Evolutionary conservation across 371 early-diverging fungal species (phyloP), one percentile per base, ranked within the genome.

Genomic region (Apophysomyces ossiformis): DNA sequence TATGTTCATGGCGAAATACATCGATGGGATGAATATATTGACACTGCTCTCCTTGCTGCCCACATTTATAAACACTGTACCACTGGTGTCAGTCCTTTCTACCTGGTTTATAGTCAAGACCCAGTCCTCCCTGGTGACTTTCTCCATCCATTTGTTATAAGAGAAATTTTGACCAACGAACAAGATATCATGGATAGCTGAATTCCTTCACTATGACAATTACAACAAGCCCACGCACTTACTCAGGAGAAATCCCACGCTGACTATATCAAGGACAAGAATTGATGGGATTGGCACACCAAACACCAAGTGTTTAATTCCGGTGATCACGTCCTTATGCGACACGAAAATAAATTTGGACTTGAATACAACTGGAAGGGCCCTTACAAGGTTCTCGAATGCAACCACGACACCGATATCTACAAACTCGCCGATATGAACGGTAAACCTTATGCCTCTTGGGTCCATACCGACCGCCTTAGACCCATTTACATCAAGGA

Each of bases 61-160:
- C 63, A 61, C 2, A 58, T 65, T 16, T 60, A 66, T 13, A 65
- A 64, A n/a, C 69, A 66, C 61, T 38, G 57, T 8, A 61, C 50
- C 11, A 63, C 64, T 32, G 62, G 59, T 8, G 41, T 57, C 44
- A 63, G 63, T 36, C 72, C 66, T 4, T 72, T 66, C 54, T 63
- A 62, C n/a, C 32, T 72, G 16, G 54, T 58, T 0, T 72, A 72
- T 50, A 65, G 72, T 5, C 32, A 57, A 35, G 72, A 71, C 8
- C 72, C 72, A 21, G 21, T 21, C 21, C 21, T 21, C 1, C 21
- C 21, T 21, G 21, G 21, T 1, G 21, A 21, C 1, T 21, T 21
- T 21, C 21, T 21, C 21, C 21, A 21, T 21, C 21, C 21, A 21
- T 21, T 21, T 21, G 21, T 21, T 21, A 21, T 1, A 21, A 21